Evolutionary conservation across 148 eudicot species (phyloP).

Genomic region (Vaccinium myrtillus): DNA sequence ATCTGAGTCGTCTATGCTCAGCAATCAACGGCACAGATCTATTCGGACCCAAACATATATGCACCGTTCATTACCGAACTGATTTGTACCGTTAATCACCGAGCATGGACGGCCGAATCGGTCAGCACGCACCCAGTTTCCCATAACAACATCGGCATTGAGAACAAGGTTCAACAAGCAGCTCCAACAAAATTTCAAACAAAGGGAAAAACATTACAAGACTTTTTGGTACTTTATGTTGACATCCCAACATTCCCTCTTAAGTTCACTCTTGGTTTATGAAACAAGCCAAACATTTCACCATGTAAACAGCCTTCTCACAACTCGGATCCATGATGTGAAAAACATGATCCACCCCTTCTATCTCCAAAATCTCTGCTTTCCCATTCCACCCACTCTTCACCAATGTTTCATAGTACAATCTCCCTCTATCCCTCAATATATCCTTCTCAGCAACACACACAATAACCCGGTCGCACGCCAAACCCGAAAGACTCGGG

Average conservation of each 20-base stretch:
- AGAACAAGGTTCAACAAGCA: not conserved
- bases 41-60: too few species aligned
- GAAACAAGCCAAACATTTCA: slow-evolving; percentile 24
- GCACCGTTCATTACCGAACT: too few species aligned
- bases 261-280: slow-evolving; percentile 19
- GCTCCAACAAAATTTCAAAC: not conserved
- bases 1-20: too few species aligned
- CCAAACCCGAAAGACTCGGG: slow-evolving; percentile 18
- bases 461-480: slow-evolving; percentile 27
- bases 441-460: slow-evolving; percentile 37
- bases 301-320: slow-evolving; percentile 31
- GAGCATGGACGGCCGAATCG: too few species aligned
- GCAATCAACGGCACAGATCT: too few species aligned
- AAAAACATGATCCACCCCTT: slow-evolving; percentile 45
- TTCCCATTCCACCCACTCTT: slow-evolving; percentile 28
- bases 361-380: slow-evolving; percentile 26
- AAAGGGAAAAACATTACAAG: not conserved
- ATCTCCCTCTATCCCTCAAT: slow-evolving; percentile 32
- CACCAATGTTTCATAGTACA: slow-evolving; percentile 24
- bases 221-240: too few species aligned
- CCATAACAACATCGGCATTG: too few species aligned
- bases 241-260: too few species aligned
- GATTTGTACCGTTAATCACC: too few species aligned
- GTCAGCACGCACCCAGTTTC: too few species aligned
- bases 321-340: slow-evolving; percentile 35